phyloP scores from a whole-genome alignment of 257 asterid species.

The Solanum pennellii region DNA sequence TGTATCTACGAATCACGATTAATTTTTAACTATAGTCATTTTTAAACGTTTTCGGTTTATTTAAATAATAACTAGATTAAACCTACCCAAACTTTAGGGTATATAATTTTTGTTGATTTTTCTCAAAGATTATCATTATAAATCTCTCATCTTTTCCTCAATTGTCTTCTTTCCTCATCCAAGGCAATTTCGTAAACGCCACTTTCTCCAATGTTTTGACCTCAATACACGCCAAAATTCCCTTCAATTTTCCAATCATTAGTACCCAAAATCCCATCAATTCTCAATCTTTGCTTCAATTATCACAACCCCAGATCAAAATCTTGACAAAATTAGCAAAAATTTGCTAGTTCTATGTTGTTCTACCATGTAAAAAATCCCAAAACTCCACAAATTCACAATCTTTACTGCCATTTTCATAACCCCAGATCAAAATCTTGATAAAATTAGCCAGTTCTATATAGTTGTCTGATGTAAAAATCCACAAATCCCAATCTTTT shows the following conservation, averaged over 20 bases:
- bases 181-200: neutral
- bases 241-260: neutral
- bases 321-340: neutral
- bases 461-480: neutral
- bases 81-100: neutral
- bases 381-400: neutral
- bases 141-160: neutral
- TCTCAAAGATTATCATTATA: neutral
- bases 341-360: neutral
- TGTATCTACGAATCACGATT: no score
- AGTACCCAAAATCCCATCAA: neutral
- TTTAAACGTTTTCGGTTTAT: no score
- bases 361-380: neutral
- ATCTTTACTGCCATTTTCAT: neutral
- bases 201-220: neutral
- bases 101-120: neutral
- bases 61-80: neutral
- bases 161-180: neutral
- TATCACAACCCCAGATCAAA: neutral
- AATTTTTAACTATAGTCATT: no score
- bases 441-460: neutral
- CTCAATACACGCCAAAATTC: neutral
- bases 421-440: neutral
- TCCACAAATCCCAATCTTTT: neutral
- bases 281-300: neutral